Percentiles rank a stretch among this genome's conserved stretches.
Conservation (phyloP, 441 rosid genomes). For the Rhodomyrtus psidioides region DNA sequence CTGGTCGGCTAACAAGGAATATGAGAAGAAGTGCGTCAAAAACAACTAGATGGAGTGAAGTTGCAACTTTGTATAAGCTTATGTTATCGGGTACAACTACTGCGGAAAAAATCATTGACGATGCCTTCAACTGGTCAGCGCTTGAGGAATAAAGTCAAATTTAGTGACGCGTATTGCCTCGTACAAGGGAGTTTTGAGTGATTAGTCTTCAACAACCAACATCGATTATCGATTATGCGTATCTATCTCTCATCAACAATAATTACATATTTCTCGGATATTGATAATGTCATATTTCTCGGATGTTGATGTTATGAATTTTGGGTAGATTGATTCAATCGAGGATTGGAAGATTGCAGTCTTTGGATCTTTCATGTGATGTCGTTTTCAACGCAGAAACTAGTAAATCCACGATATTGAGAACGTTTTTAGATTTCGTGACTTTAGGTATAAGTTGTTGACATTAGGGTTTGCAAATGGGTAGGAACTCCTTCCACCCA, state of each 20-base stretch:
- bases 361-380: neutral
- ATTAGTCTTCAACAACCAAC: no score
- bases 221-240: neutral
- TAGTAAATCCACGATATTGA: neutral
- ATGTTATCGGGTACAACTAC: neutral
- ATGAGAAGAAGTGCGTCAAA: neutral
- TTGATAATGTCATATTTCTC: neutral
- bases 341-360: neutral
- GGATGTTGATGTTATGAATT: neutral
- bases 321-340: neutral
- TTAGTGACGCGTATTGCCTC: neutral
- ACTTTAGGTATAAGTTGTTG: neutral
- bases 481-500: neutral
- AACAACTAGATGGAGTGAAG: neutral
- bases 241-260: neutral
- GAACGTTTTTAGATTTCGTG: neutral
- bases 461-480: neutral
- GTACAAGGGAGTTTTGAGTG: neutral
- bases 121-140: neutral
- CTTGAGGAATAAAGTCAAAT: neutral
- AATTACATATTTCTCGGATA: neutral
- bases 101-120: neutral
- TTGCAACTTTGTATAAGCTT: neutral
- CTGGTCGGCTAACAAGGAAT: neutral
- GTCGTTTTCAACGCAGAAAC: neutral